A percentile compares a stretch with the other conserved stretches of the same genome.
phyloP scores from a whole-genome alignment of 108 stramenopile species.

The Cyclotella cryptica region DNA sequence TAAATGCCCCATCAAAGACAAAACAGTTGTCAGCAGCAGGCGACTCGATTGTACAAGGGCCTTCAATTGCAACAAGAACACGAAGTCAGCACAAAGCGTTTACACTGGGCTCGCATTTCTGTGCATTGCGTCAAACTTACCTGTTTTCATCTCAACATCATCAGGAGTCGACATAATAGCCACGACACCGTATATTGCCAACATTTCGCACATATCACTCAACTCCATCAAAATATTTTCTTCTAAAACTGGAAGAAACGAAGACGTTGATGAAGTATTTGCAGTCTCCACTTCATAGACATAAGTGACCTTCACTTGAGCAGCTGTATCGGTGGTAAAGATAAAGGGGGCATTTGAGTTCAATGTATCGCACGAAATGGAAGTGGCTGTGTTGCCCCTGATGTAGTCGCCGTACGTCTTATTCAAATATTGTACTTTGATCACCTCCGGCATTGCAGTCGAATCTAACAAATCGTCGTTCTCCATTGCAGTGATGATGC shows the following conservation, averaged over 20 bases:
- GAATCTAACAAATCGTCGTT: slow-evolving; percentile 22
- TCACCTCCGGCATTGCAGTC: slow-evolving; percentile 28
- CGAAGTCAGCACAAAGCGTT: neutral
- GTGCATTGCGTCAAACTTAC: neutral
- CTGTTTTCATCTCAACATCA: slow-evolving; percentile 10
- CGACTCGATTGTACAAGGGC: slow-evolving; percentile 31
- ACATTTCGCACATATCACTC: slow-evolving; percentile 17
- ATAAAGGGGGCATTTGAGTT: neutral
- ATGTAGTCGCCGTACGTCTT: slow-evolving; percentile 34
- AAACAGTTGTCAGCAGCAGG: slow-evolving; percentile 41
- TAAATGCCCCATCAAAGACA: slow-evolving; percentile 34
- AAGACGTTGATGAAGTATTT: slow-evolving; percentile 19
- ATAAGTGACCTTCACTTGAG: slow-evolving; percentile 17
- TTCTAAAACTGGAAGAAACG: slow-evolving; percentile 30
- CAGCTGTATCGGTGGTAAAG: neutral
- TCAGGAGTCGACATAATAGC: neutral
- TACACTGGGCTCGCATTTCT: too few relatives aligned
- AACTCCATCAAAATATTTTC: slow-evolving; percentile 28
- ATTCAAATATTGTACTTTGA: slow-evolving; percentile 36
- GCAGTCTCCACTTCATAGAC: slow-evolving; percentile 46
- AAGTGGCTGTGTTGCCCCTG: neutral
- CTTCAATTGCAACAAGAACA: neutral
- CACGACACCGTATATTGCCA: slow-evolving; percentile 3
- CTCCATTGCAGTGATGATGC: slow-evolving; percentile 23
- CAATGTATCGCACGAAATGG: slow-evolving; percentile 15